A percentile compares a stretch with the other conserved stretches of the same genome.
These are phyloP conservation scores for Colletotrichum zoysiae DNA, from an alignment of 2,329 filamentous ascomycete genomes.

Conservation along the genomic window DNA sequence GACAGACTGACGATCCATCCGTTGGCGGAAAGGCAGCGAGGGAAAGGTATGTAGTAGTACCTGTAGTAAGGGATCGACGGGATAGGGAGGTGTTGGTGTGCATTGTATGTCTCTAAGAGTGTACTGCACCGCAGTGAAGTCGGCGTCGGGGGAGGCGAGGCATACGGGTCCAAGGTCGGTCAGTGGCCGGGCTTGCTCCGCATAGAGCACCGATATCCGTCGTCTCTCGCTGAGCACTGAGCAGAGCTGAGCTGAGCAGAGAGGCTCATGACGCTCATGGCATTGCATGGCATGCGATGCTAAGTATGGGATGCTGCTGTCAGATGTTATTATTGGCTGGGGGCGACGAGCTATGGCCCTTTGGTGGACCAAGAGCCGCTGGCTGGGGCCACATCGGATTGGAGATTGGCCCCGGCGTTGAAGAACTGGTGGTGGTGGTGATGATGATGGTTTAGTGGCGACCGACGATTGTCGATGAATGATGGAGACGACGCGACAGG, in stretches of 20 bases:
- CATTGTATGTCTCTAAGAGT: no score
- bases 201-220: conserved; percentile 1
- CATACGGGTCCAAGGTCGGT: neutral
- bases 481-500: conserved; percentile 28
- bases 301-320: conserved; percentile 9
- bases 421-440: conserved; percentile 41
- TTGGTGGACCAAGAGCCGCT: conserved; percentile 8
- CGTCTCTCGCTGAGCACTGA: neutral
- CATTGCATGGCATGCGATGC: no score
- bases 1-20: neutral
- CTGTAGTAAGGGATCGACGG: neutral
- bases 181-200: neutral
- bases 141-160: neutral
- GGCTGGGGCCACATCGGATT: neutral
- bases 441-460: conserved; percentile 12
- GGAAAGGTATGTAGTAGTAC: no score
- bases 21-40: neutral
- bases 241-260: neutral
- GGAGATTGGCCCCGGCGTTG: conserved; percentile 23
- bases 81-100: neutral
- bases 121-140: neutral
- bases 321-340: conserved; percentile 8
- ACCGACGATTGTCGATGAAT: conserved; percentile 24
- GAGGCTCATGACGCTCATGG: neutral
- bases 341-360: conserved; percentile 16